These are phyloP conservation scores for Venturia nashicola DNA, from an alignment of 2,329 filamentous ascomycete genomes.

Conservation along the genomic window DNA sequence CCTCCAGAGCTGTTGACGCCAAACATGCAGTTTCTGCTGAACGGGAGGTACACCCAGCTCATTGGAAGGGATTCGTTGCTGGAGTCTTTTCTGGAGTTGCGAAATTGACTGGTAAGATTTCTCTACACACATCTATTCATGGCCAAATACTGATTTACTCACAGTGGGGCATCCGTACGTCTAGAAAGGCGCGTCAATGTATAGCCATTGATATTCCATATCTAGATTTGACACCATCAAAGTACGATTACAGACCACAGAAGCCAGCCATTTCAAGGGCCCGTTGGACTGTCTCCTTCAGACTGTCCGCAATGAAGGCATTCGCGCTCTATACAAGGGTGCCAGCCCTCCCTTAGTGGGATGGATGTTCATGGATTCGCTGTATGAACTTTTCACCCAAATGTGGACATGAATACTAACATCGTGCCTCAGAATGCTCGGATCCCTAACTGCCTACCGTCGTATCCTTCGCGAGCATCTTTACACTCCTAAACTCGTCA, in stretches of 20 bases:
- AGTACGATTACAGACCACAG: slow-evolving; percentile 83
- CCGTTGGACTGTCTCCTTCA: slow-evolving; percentile 76
- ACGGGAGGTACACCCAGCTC: slow-evolving; percentile 26
- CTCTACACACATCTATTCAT: not conserved
- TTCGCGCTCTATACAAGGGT: slow-evolving; percentile 84
- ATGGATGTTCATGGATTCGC: slow-evolving; percentile 96
- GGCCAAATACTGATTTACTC: not conserved
- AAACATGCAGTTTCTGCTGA: not conserved
- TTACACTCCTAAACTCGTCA: slow-evolving; percentile 37
- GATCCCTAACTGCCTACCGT: slow-evolving; percentile 81
- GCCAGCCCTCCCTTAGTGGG: slow-evolving; percentile 83
- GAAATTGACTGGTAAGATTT: slow-evolving; percentile 62
- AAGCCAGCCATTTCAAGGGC: slow-evolving; percentile 64
- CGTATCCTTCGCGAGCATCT: slow-evolving; percentile 69
- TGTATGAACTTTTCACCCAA: slow-evolving; percentile 29
- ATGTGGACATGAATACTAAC: not conserved
- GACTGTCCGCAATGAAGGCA: slow-evolving; percentile 75
- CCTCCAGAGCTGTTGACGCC: not conserved
- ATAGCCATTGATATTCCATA: not conserved
- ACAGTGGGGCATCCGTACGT: slow-evolving; percentile 48
- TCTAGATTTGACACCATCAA: slow-evolving; percentile 84
- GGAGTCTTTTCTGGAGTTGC: slow-evolving; percentile 92
- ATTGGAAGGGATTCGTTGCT: slow-evolving; percentile 93
- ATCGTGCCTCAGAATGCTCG: slow-evolving; percentile 52
- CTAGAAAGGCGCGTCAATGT: not conserved